Conservation (phyloP, 2,329 filamentous ascomycete species). For the Claviceps sp. region DNA sequence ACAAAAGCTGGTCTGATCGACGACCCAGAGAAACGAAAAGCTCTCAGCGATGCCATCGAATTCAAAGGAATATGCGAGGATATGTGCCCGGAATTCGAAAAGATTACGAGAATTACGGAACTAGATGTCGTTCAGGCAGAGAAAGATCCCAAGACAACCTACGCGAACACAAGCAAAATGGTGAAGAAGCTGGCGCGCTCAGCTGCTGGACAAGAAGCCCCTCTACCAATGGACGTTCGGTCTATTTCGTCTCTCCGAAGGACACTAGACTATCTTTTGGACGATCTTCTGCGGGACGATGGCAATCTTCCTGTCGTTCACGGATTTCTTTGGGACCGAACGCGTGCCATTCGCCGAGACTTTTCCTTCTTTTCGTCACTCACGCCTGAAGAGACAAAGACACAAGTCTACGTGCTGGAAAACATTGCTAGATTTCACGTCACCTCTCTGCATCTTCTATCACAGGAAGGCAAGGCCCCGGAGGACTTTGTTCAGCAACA, state of each 20-base stretch:
- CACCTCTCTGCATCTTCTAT: constrained; percentile 49
- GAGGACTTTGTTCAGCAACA: constrained; percentile 54
- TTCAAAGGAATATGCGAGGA: constrained; percentile 57
- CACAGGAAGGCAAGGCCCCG: constrained; percentile 38
- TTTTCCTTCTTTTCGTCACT: constrained; percentile 55
- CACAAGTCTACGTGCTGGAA: constrained; percentile 51
- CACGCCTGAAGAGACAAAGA: constrained; percentile 39
- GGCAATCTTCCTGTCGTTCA: constrained; percentile 42
- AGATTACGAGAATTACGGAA: constrained; percentile 48
- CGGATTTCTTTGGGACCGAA: constrained; percentile 56
- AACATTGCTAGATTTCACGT: constrained; percentile 55
- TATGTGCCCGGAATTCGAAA: constrained; percentile 57
- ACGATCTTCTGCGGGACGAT: constrained; percentile 42
- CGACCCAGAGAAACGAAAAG: constrained; percentile 49
- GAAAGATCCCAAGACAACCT: constrained; percentile 30
- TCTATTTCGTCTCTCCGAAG: constrained; percentile 43
- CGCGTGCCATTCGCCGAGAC: constrained; percentile 52
- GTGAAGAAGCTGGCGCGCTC: constrained; percentile 56
- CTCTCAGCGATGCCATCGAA: constrained; percentile 48
- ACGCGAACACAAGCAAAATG: constrained; percentile 40
- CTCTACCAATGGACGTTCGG: constrained; percentile 54
- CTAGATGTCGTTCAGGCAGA: constrained; percentile 44
- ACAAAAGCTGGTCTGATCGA: constrained; percentile 49
- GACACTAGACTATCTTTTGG: constrained; percentile 50
- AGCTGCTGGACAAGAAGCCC: constrained; percentile 53